Conservation (phyloP, 768 basidiomycete species). For the Pleurotus ostreatus region DNA sequence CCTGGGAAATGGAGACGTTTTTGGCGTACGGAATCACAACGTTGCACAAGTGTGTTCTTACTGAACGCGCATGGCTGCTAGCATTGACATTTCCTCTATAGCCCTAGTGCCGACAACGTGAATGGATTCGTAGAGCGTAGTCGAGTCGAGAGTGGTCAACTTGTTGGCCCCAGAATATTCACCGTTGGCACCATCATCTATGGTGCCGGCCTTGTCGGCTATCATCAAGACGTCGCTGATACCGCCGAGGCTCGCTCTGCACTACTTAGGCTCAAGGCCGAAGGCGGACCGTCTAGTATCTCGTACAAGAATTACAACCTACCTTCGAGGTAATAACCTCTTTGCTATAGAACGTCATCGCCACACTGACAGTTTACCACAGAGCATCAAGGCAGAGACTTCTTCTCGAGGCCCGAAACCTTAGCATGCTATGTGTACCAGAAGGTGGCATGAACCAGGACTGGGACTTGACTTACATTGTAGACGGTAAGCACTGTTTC, state of each 20-base stretch:
- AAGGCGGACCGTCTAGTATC: conserved; percentile 65
- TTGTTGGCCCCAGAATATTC: conserved; percentile 70
- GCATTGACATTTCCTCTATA: conserved; percentile 16
- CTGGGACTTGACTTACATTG: conserved; percentile 75
- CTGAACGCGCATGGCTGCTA: too few species aligned
- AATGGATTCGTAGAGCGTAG: conserved; percentile 62
- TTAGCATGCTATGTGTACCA: conserved; percentile 69
- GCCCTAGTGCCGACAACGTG: conserved; percentile 63
- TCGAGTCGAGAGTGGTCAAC: conserved; percentile 63
- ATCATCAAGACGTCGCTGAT: conserved; percentile 63
- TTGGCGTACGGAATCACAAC: conserved; percentile 76
- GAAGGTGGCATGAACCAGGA: conserved; percentile 80
- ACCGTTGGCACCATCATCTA: conserved; percentile 66
- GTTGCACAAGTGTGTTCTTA: conserved; percentile 57
- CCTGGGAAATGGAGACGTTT: conserved; percentile 76
- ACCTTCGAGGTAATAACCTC: conserved; percentile 46
- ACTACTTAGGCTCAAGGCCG: conserved; percentile 62
- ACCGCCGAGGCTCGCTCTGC: conserved; percentile 62
- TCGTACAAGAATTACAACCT: conserved; percentile 80
- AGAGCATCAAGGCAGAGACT: conserved; percentile 63
- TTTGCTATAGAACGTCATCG: background rate
- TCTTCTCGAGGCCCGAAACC: conserved; percentile 52
- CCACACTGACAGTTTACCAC: background rate
- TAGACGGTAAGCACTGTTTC: conserved; percentile 51
- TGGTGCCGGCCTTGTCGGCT: conserved; percentile 38